These are phyloP conservation scores for Camillea tinctor DNA, from an alignment of 2,329 filamentous ascomycete genomes.

Conservation along the genomic window DNA sequence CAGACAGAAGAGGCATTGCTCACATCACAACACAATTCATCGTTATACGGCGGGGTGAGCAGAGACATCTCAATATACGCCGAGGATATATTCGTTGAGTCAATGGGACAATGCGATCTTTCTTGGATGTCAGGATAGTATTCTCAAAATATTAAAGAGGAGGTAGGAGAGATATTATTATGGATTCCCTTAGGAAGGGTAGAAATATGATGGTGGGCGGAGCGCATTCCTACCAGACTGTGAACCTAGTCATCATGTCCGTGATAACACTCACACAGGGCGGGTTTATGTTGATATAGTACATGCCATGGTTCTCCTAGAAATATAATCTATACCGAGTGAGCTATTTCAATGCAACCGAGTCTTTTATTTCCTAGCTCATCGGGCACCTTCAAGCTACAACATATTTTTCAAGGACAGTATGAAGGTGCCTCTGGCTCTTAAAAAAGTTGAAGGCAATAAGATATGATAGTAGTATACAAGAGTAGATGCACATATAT, in stretches of 20 bases:
- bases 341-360: background rate
- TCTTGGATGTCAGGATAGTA: background rate
- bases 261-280: background rate
- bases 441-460: no score
- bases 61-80: background rate
- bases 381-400: no score
- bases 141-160: background rate
- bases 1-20: background rate
- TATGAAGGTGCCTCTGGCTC: no score
- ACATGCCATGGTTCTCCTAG: background rate
- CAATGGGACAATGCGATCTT: background rate
- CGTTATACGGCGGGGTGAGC: background rate
- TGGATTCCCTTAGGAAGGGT: background rate
- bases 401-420: no score
- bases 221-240: background rate
- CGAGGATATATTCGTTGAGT: background rate
- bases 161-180: background rate
- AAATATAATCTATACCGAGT: background rate
- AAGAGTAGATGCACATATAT: no score
- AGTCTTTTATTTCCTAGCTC: background rate
- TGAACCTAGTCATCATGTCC: background rate
- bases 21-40: background rate
- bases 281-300: background rate
- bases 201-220: background rate
- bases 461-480: no score